Base-by-base conservation (phyloP, 2,329 filamentous ascomycete species). In the Xylaria polymorpha region DNA sequence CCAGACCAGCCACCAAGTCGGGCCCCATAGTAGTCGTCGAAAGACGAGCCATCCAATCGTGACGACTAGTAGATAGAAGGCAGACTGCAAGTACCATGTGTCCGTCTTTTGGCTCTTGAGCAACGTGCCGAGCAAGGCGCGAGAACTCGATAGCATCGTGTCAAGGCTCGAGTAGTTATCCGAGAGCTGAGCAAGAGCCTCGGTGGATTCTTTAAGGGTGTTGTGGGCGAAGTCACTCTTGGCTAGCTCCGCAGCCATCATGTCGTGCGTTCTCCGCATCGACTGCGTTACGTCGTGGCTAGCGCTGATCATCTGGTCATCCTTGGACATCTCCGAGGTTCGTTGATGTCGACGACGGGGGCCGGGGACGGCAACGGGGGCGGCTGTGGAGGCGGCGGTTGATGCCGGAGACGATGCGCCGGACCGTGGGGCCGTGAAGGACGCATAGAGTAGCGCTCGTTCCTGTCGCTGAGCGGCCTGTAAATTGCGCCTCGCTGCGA, bases 1-100 rank as follows among this genome's bases (percentile, higher is more conserved):
- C 88, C 92, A 95, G 29, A 98, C 81, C 25, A 98, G 84, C 92
- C 94, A 96, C 91, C 93, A 97, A 66, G 93, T 81, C 1, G 96
- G 96, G 0, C 96, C 95, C 82, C 97, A 99, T 8, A 99, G 78
- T 48, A 95, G 84, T 53, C 96, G 85, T 35, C 96, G 85, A 77
- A 97, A 98, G 7, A 97, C 78, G 8, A 99, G 86, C 96, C 96
- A 99, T 37, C 84, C 85, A 50, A 94, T 89, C 0, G 94, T 98
- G 6, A 83, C 87, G 25, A 92, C 77, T 18, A 98, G 86, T 74
- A 98, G 86, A 78, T 94, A 97, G 73, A 98, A 90, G 1, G 94
- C 90, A 44, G 93, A 97, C 81, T 96, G 92, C 41, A 99, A 87
- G 79, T 99, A 99, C 96, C 96, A 99, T 2, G 94, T 98, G 79